These are phyloP conservation scores for Fusarium ambrosium DNA, from an alignment of 2,329 filamentous ascomycete genomes.

Conservation along the genomic window DNA sequence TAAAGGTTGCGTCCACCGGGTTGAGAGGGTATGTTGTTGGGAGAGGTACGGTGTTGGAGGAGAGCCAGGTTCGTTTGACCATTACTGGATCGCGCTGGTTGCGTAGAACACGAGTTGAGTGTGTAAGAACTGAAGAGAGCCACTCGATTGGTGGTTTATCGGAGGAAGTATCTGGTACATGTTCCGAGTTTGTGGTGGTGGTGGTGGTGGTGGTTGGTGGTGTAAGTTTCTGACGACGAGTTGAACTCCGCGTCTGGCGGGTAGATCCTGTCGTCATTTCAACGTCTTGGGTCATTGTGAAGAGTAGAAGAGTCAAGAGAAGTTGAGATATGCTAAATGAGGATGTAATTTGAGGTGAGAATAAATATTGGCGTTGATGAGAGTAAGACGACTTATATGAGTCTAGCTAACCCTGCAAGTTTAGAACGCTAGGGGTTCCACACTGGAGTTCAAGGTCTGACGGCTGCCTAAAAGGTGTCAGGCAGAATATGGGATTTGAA, in stretches of 20 bases:
- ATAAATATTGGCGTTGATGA: background rate
- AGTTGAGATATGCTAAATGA: no score
- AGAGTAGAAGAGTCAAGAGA: background rate
- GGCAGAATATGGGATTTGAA: conserved; percentile 14
- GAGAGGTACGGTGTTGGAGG: conserved; percentile 33
- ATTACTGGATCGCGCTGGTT: conserved; percentile 14
- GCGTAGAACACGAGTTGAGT: background rate
- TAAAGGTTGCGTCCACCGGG: conserved; percentile 51
- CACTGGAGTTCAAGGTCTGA: background rate
- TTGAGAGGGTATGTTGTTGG: conserved; percentile 6
- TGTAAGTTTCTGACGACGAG: conserved; percentile 8
- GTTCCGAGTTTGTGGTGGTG: background rate
- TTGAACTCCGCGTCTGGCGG: conserved; percentile 34
- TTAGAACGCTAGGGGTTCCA: background rate
- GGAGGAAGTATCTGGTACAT: background rate
- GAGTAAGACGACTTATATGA: conserved; percentile 11
- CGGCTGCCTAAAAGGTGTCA: conserved; percentile 30
- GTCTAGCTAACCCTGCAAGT: conserved; percentile 6
- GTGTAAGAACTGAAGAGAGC: background rate
- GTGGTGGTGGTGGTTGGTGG: background rate
- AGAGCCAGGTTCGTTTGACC: conserved; percentile 37
- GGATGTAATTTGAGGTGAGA: background rate
- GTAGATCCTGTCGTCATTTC: background rate
- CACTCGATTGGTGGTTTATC: conserved; percentile 11
- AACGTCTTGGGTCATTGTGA: conserved; percentile 16